Evolutionary conservation across 2,329 filamentous ascomycete species (phyloP), one percentile per base, ranked within the genome.

Genomic region (Diaporthe caulivora): DNA sequence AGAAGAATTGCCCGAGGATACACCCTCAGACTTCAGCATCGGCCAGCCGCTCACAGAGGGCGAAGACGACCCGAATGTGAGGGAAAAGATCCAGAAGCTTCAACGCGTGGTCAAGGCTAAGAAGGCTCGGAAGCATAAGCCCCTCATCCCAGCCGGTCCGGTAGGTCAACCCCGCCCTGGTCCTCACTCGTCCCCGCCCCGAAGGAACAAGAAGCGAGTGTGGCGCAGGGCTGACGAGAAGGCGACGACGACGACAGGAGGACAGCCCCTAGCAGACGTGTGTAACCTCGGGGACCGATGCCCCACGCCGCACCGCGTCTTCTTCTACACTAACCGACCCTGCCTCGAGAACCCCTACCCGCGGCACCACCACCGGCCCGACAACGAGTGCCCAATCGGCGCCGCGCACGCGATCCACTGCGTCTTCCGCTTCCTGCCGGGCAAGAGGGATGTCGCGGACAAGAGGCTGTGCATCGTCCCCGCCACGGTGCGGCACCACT

Each of bases 341-440:
- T 54, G 54, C 37, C 13, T 70, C 49, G 44, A 69, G 51, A 58
- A 70, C 55, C 70, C 26, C 15, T 70, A 55, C 42, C 70, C 73
- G 18, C 53, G 47, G 21, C 73, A 74, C 55, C 47, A 74, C 34
- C 73, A 74, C 47, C 70, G 54, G 3, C 70, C 49, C 11, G 64
- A 74, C 57, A 44, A 70, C 64, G 47, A 70, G 37, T 74, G 73
- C 42, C 55, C 47, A 5, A 54, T 51, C 55, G 73, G 73, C 29
- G 54, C 62, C 15, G 62, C 40, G 24, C 73, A 74, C 55, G n/a
- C 47, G 18, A 24, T 74, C 17, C 73, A 74, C 70, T 74, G 73
- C 70, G 73, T 70, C 7, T 74, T 72, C 57, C 49, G 62, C 15
- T 57, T 57, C 37, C 31, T 58, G 21, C 53, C 42, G 3, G 42